Conservation (phyloP, 306 rosid genomes). For the Vigna mungo region DNA sequence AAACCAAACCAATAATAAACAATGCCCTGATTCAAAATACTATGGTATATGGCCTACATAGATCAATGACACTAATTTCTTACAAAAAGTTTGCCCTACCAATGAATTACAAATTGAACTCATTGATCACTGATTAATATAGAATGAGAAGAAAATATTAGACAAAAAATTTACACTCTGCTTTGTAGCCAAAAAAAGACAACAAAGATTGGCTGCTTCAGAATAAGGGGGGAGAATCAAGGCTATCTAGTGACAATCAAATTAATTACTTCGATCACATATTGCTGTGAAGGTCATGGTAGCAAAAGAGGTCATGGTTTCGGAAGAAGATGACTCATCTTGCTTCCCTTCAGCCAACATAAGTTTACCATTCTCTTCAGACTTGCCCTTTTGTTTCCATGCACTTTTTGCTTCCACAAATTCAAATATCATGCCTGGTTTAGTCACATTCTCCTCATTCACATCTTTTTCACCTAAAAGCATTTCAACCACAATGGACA, state of each 20-base stretch:
- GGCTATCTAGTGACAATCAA: background rate
- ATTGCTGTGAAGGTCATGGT: conserved; percentile 63
- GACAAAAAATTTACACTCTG: background rate
- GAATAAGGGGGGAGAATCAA: background rate
- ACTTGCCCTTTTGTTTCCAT: conserved; percentile 38
- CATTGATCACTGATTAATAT: conserved; percentile 1
- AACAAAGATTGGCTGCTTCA: background rate
- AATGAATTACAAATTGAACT: conserved; percentile 23
- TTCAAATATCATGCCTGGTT: conserved; percentile 75
- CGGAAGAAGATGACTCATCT: conserved; percentile 54
- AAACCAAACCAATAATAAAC: background rate
- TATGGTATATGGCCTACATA: background rate
- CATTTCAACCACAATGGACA: conserved; percentile 73
- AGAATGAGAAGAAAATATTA: background rate
- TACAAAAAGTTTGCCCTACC: background rate
- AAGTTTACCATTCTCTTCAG: conserved; percentile 46
- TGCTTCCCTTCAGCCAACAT: conserved; percentile 45
- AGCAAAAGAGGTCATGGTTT: conserved; percentile 50
- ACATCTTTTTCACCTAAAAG: conserved; percentile 62
- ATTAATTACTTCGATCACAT: conserved; percentile 48
- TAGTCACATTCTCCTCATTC: conserved; percentile 53
- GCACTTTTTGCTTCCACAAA: conserved; percentile 48
- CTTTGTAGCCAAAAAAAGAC: background rate
- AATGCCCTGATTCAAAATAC: background rate
- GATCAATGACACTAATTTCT: background rate